Base-by-base conservation (phyloP, 2,329 filamentous ascomycete species). In the Talaromyces sp. region DNA sequence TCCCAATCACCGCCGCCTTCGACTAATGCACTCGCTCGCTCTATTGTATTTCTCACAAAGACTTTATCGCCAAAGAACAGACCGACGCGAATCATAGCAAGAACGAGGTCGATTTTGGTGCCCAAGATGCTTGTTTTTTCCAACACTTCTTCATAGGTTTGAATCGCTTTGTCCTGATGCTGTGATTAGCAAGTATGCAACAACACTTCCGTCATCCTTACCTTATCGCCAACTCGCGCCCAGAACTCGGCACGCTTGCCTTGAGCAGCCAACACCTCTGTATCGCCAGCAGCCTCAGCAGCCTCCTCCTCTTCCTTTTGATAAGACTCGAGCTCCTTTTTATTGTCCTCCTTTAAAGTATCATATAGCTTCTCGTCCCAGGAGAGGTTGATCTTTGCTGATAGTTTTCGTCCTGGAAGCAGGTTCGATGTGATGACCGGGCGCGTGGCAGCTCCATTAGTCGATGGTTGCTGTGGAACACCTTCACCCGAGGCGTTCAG, bases 1-100 rank as follows among this genome's bases (percentile, higher is more conserved):
- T 99, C 95, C 95, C 95, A 99, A 80, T 99, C 95, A 78, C 95
- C 95, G 70, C 95, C 95, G 70, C 90, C 90, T 76, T 99, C 95
- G 39, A 99, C 93, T 60, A 99, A 85, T 3, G 90, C 86, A 81
- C 91, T 92, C 71, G 93, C 93, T 50, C 94, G 89, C 74, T 97
- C 93, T 56, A 98, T 87, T 66, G 92, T 91, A 85, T 96, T 97
- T 87, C 96, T 96, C 58, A 97, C 93, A 63, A 95, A 87, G 47
- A 90, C 78, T 80, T 93, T 93, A 80, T 99, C 95, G 70, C 93
- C 93, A 76, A 96, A 99, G 84, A 99, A 99, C 66, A 99, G 85
- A 41, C 91, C 93, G 76, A 97, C 89, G 66, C 95, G 92, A 82
- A 98, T 94, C 82, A 98, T 95, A 71, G 95, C 95, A 64, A 99